Evolutionary conservation across 352 stramenopile genomes (phyloP), one percentile per base, ranked within the genome.

Genomic region (Phytophthora megakarya): DNA sequence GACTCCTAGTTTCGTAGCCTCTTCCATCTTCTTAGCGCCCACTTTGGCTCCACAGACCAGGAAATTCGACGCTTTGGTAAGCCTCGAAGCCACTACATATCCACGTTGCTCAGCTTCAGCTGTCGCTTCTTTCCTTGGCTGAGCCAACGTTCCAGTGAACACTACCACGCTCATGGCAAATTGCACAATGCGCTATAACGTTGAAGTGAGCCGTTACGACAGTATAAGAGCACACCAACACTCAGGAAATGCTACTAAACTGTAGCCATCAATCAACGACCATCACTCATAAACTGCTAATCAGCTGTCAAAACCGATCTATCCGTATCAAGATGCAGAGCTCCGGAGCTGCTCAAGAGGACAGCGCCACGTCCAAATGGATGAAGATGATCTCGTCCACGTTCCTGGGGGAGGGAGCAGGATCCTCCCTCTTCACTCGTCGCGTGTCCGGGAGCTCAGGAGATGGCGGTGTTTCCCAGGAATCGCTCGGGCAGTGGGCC

Each of bases 351-450:
- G 50, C 73, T n/a, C n/a, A n/a, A 25, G 61, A 72, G 26, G 76
- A 85, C 54, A 80, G 75, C 32, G 76, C 72, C 30, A 79, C 78
- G 30, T 72, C 61, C 35, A 85, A 81, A 68, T 93, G 84, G 84
- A 91, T 93, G 82, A 89, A 89, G 58, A 88, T 93, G 77, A 78
- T 93, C 40, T 93, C 84, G 50, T 89, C 80, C 22, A 93, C 84
- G 44, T 90, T 93, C 33, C 70, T 91, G 2, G 84, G 84, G 25
- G 80, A 91, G 25, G 53, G 39, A 32, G 15, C 56, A 3, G 53
- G 61, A 33, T 72, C 80, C 16, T 75, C 76, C 8, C 48, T 88
- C 38, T 81, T 89, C 54, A 52, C 73, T 18, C 77, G 75, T 46
- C 72, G 70, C 25, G 38, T 72, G 23, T 60, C 60, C 12, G 51